phyloP scores from a whole-genome alignment of 2,329 filamentous ascomycete species.

The Zasmidium cellare region DNA sequence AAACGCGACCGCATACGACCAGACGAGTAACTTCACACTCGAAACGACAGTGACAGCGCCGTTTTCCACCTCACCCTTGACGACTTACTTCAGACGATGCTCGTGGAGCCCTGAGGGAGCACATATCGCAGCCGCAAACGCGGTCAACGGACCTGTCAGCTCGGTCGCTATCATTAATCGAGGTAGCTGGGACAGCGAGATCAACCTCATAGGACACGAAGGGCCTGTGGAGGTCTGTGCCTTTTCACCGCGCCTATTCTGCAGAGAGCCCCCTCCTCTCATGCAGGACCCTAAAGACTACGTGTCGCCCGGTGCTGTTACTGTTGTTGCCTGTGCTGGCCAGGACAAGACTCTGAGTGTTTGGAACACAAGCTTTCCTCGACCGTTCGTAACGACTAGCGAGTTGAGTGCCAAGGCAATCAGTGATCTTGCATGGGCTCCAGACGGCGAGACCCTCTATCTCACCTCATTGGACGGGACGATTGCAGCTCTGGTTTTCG shows the following conservation, averaged over 20 bases:
- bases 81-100: slow-evolving; percentile 93
- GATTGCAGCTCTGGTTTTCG: slow-evolving; percentile 79
- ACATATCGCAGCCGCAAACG: slow-evolving; percentile 95
- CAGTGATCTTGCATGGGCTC: slow-evolving; percentile 90
- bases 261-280: slow-evolving; percentile 62
- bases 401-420: slow-evolving; percentile 89
- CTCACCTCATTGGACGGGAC: slow-evolving; percentile 86
- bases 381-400: slow-evolving; percentile 86
- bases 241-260: slow-evolving; percentile 90
- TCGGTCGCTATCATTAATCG: slow-evolving; percentile 95
- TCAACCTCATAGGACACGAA: slow-evolving; percentile 96
- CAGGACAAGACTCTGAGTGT: slow-evolving; percentile 95
- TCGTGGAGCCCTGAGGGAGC: slow-evolving; percentile 98
- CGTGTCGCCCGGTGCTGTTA: slow-evolving; percentile 61
- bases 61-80: slow-evolving; percentile 88
- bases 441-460: slow-evolving; percentile 84
- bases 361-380: slow-evolving; percentile 95
- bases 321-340: slow-evolving; percentile 93
- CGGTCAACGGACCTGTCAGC: slow-evolving; percentile 94
- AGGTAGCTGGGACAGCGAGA: slow-evolving; percentile 90
- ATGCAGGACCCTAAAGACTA: slow-evolving; percentile 50
- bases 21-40: slow-evolving; percentile 93
- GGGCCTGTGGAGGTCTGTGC: slow-evolving; percentile 95
- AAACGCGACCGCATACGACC: slow-evolving; percentile 91
- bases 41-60: slow-evolving; percentile 88